These are phyloP conservation scores for Fraxinus americana DNA, from an alignment of 257 asterid genomes.

Conservation along the genomic window DNA sequence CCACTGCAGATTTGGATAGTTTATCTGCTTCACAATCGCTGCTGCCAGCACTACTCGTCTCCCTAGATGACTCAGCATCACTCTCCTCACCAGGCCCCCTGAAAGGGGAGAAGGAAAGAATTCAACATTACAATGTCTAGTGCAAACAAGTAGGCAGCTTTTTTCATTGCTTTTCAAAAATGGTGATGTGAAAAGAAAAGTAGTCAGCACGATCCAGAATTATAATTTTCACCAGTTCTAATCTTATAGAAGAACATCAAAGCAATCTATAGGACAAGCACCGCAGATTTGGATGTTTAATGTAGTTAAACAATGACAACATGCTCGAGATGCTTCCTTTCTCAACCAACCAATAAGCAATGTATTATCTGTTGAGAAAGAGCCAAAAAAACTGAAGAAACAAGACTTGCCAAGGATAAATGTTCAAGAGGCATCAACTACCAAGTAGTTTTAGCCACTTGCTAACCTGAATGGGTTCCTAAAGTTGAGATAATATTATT, in stretches of 20 bases:
- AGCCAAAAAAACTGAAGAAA: not conserved
- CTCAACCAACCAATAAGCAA: not conserved
- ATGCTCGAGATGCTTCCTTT: not conserved
- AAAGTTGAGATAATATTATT: not conserved
- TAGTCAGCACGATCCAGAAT: not conserved
- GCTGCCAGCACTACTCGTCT: conserved; percentile 45
- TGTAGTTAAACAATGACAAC: not conserved
- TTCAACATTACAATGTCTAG: not conserved
- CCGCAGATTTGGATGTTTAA: not conserved
- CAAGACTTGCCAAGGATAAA: not conserved
- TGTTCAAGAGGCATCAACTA: not conserved
- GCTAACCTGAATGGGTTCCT: not conserved
- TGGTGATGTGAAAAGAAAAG: not conserved
- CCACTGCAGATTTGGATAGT: conserved; percentile 34
- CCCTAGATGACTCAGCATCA: conserved; percentile 50
- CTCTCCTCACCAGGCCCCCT: conserved; percentile 42
- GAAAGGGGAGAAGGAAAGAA: not conserved
- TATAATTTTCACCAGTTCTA: not conserved
- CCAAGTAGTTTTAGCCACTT: not conserved
- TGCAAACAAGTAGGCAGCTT: not conserved
- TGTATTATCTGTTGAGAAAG: not conserved
- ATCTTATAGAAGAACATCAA: not conserved
- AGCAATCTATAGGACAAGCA: not conserved
- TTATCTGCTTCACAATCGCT: conserved; percentile 42
- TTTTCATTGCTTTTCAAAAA: not conserved